These are phyloP conservation scores for Suillus variegatus DNA, from an alignment of 768 basidiomycete species.

Conservation along the genomic window DNA sequence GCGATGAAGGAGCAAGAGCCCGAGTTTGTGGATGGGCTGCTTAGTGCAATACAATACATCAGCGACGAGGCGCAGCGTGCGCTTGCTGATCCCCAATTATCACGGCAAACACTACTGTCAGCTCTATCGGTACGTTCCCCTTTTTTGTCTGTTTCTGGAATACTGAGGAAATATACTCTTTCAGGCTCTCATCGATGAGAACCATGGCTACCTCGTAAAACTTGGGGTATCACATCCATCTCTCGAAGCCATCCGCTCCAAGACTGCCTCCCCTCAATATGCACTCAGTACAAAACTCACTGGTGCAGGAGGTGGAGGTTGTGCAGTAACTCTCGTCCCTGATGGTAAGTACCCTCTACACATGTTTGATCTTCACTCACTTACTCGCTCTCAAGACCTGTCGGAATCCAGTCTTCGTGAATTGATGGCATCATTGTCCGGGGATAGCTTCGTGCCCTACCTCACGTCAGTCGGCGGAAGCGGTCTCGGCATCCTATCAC, in stretches of 20 bases:
- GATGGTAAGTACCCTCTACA: constrained; percentile 61
- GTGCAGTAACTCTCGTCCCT: constrained; percentile 92
- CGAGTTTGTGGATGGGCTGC: constrained; percentile 74
- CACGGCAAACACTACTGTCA: constrained; percentile 63
- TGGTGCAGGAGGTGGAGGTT: constrained; percentile 98
- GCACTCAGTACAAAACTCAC: constrained; percentile 90
- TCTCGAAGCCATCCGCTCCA: constrained; percentile 78
- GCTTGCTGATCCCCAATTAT: constrained; percentile 71
- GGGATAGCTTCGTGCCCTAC: constrained; percentile 78
- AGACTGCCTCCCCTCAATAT: constrained; percentile 64
- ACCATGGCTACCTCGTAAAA: constrained; percentile 80
- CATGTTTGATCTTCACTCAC: background rate
- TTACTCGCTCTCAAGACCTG: constrained; percentile 59
- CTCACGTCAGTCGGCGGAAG: constrained; percentile 91
- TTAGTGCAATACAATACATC: constrained; percentile 82
- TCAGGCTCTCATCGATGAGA: constrained; percentile 83
- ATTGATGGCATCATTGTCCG: constrained; percentile 52
- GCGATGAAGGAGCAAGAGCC: constrained; percentile 79
- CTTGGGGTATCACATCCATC: constrained; percentile 91
- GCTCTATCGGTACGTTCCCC: constrained; percentile 64
- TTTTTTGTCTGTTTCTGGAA: constrained; percentile 13
- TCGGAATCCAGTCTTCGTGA: constrained; percentile 53
- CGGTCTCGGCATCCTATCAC: constrained; percentile 85
- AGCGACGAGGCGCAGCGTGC: constrained; percentile 78
- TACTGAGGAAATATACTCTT: background rate